Evolutionary conservation across 2,329 filamentous ascomycete species (phyloP).

Genomic region (Neocatenulostroma microsporum): DNA sequence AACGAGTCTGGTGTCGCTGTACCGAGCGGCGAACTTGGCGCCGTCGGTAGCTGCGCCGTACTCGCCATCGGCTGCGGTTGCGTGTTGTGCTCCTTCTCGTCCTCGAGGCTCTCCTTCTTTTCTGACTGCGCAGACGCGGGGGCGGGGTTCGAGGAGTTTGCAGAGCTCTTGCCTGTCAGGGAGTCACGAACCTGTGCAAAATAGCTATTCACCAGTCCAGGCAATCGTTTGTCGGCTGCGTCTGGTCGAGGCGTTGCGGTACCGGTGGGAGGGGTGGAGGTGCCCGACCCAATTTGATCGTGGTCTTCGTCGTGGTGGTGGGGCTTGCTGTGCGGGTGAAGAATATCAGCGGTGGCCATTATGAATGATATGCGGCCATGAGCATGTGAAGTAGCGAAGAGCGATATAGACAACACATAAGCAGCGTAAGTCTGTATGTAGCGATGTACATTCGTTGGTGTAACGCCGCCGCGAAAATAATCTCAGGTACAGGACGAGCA

Average conservation of each 20-base stretch:
- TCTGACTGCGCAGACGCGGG: conserved; percentile 17
- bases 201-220: conserved; percentile 88
- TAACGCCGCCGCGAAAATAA: too few relatives aligned
- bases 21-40: conserved; percentile 27
- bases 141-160: conserved; percentile 31
- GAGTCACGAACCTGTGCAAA: conserved; percentile 98
- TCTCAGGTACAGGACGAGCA: too few relatives aligned
- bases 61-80: conserved; percentile 16
- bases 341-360: conserved; percentile 23
- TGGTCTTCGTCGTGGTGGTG: conserved; percentile 53
- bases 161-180: conserved; percentile 43
- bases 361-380: conserved; percentile 8
- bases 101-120: conserved; percentile 9
- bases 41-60: conserved; percentile 23
- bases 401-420: too few relatives aligned
- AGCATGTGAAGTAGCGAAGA: conserved; percentile 1
- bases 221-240: conserved; percentile 86
- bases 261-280: conserved; percentile 76
- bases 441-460: too few relatives aligned
- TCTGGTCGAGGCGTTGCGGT: conserved; percentile 91
- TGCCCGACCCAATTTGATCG: conserved; percentile 70
- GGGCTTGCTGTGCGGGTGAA: conserved; percentile 25
- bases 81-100: conserved; percentile 15
- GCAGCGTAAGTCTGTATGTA: too few relatives aligned
- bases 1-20: conserved; percentile 14